Base-by-base conservation (phyloP, 2,329 filamentous ascomycete species). In the Penicillium sp. region DNA sequence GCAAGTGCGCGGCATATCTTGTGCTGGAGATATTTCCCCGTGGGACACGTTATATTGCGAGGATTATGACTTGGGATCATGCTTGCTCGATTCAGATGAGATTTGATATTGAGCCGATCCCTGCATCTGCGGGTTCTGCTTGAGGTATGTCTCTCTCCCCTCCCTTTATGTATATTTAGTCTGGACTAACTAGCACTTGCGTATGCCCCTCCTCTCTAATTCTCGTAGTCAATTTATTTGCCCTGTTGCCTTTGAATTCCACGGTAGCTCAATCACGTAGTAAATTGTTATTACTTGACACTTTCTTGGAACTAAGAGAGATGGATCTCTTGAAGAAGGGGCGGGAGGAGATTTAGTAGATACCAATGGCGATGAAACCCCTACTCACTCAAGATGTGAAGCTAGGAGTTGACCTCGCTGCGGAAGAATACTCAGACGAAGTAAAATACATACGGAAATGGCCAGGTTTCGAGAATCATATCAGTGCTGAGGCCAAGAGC, bases 41-140 rank as follows among this genome's bases (percentile, higher is more conserved):
- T 13, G 48, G 48, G 18, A 51, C 41, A 26, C 35, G 32, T 30
- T 46, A 46, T 46, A 51, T 51, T 51, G 14, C 48, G 35, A 30
- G 34, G 14, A 10, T 51, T 39, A 13, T 39, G 34, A 39, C 41
- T 3, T 51, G 32, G 48, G 26, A 29, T 30, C 4, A n/a, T 5
- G 10, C 19, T 30, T 39, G 5, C 7, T 29, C 41, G 19, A 14
- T 46, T 51, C 41, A 46, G 23, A 32, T 51, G 7, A 23, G 48
- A 32, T 51, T 51, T 39, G 48, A 51, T 39, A 46, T 51, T 39
- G 48, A 51, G 27, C 32, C 41, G 18, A 46, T 51, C 38, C 41
- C 41, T 32, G 14, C 3, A 16, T 19, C 26, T 23, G 9, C 14
- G 10, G 26, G 2, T 14, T 23, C 14, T 18, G 47, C 1, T 18